Evolutionary conservation across 768 basidiomycete genomes (phyloP).

Genomic region (Ramaria sp.): DNA sequence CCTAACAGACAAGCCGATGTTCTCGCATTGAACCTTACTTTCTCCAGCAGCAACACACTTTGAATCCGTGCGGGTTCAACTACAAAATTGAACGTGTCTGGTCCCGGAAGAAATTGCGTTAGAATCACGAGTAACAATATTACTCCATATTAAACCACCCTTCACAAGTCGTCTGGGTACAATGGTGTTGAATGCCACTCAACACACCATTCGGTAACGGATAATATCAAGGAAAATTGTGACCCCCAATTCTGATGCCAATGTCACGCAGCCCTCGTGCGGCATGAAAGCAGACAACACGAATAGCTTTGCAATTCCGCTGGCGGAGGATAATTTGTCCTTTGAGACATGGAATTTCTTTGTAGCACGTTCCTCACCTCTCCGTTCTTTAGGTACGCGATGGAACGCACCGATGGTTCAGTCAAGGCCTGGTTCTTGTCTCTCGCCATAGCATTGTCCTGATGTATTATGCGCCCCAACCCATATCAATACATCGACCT

Average conservation of each 20-base stretch:
- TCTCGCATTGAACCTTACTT: conserved; percentile 42
- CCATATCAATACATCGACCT: conserved; percentile 36
- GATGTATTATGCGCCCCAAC: conserved; percentile 34
- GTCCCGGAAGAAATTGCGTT: conserved; percentile 49
- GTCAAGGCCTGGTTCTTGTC: conserved; percentile 72
- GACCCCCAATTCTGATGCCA: too few relatives aligned
- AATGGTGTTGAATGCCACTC: conserved; percentile 33
- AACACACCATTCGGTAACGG: too few relatives aligned
- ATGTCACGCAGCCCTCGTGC: conserved; percentile 46
- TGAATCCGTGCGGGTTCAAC: conserved; percentile 45
- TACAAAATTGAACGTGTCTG: conserved; percentile 32
- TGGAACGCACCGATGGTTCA: conserved; percentile 44
- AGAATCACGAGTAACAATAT: conserved; percentile 43
- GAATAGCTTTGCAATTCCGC: conserved; percentile 46
- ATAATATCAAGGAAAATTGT: too few relatives aligned
- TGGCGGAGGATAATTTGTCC: conserved; percentile 54
- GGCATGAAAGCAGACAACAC: conserved; percentile 32
- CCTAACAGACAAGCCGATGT: conserved; percentile 31
- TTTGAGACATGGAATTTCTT: too few relatives aligned
- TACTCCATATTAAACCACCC: conserved; percentile 36
- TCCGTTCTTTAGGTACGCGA: conserved; percentile 42
- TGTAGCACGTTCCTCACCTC: too few relatives aligned
- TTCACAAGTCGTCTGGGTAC: conserved; percentile 47
- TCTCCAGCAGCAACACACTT: conserved; percentile 38
- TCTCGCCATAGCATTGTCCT: conserved; percentile 33